Evolutionary conservation across 257 asterid genomes (phyloP), one percentile per base, ranked within the genome.

Genomic region (Plantago major): DNA sequence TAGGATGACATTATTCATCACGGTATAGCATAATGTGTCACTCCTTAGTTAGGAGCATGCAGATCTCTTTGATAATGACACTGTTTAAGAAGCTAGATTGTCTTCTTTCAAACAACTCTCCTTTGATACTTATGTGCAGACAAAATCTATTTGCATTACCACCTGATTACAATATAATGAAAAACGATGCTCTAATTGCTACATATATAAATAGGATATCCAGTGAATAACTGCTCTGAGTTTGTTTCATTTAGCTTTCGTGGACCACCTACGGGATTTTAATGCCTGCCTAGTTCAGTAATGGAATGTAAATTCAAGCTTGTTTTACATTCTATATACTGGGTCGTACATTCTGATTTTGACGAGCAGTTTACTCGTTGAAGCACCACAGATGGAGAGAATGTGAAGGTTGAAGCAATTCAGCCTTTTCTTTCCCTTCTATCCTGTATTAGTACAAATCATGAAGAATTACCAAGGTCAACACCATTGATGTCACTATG

Each of bases 371-470:
- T 37, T 57, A 16, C n/a, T 40, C 9, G 49, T 56, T 7, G 12
- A 42, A 42, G 50, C n/a, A 28, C 17, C 22, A 42, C 42, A 40
- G 51, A 16, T 58, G 62, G 62, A 57, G 62, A 58, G 12, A 7
- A 0, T 11, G 51, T 15, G 49, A 17, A 4, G 38, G 60, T 0
- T 1, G 26, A 17, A 42, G 10, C 11, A 14, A 11, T 14, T 5
- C 13, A 33, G 18, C 22, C 46, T 15, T 14, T 8, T 55, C 33
- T 9, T 7, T 3, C 15, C 26, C 12, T 11, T 22, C 30, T 12
- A 15, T 15, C 22, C 15, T 40, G 11, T 16, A 0, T 55, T 17
- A 13, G 16, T 10, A 58, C 10, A 7, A 16, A 10, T 11, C 9
- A 14, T 18, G 19, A 42, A 26, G 42, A 43, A 59, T 44, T 13